Conservation (phyloP, 2,329 filamentous ascomycete genomes). For the Endothia cerciana region DNA sequence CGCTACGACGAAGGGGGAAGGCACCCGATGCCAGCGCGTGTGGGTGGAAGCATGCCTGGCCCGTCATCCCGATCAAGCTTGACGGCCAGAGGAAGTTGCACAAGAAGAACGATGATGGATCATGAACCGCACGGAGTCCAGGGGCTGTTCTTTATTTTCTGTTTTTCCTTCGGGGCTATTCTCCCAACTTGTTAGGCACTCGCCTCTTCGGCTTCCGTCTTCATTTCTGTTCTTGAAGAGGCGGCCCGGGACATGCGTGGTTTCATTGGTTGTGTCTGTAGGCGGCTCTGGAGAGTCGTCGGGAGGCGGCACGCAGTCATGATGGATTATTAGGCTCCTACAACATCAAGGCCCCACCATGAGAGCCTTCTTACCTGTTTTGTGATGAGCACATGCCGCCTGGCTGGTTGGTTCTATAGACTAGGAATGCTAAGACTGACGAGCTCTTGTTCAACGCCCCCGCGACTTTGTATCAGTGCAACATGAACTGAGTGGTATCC, state of each 20-base stretch:
- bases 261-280: constrained; percentile 4
- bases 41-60: constrained; percentile 1
- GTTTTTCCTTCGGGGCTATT: constrained; percentile 5
- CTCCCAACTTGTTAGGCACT: constrained; percentile 6
- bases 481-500: not conserved
- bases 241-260: not conserved
- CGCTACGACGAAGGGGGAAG: not conserved
- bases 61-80: constrained; percentile 17
- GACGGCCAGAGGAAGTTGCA: constrained; percentile 18
- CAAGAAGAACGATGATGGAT: constrained; percentile 25
- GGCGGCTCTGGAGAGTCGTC: not conserved
- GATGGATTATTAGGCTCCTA: not conserved
- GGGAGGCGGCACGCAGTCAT: not conserved
- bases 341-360: constrained; percentile 17
- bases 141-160: constrained; percentile 6
- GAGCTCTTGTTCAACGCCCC: constrained; percentile 8
- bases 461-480: not conserved
- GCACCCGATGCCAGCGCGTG: not conserved
- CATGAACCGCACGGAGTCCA: constrained; percentile 29
- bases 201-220: not conserved
- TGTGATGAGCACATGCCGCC: constrained; percentile 15
- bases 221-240: not conserved
- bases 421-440: constrained; percentile 22
- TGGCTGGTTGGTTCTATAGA: constrained; percentile 24
- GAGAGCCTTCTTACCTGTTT: not conserved